phyloP scores from a whole-genome alignment of 129 eudicot species.

The Erigeron canadensis region DNA sequence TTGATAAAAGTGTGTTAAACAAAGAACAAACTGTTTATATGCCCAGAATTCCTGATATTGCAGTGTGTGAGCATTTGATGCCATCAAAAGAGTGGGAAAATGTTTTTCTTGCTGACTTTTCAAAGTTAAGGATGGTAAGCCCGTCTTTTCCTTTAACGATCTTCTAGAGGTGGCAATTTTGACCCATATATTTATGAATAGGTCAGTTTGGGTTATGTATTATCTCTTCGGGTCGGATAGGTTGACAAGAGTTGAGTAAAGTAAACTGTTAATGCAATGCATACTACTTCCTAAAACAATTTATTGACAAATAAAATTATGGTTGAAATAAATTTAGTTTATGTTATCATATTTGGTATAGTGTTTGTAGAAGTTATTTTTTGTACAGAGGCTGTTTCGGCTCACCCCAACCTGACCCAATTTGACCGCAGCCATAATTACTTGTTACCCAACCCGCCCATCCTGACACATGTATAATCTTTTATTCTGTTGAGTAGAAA shows the following conservation, averaged over 20 bases:
- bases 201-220: background rate
- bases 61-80: slow-evolving; percentile 64
- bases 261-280: background rate
- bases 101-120: slow-evolving; percentile 73
- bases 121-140: slow-evolving; percentile 80
- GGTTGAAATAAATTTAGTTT: too few relatives aligned
- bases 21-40: slow-evolving; percentile 84
- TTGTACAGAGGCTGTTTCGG: too few relatives aligned
- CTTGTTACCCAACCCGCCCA: background rate
- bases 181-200: background rate
- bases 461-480: background rate
- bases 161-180: background rate
- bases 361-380: too few relatives aligned
- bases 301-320: background rate
- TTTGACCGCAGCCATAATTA: too few relatives aligned
- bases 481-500: too few relatives aligned
- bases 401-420: background rate
- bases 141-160: background rate
- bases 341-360: too few relatives aligned
- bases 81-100: slow-evolving; percentile 87
- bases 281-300: background rate
- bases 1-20: slow-evolving; percentile 44
- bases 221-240: background rate
- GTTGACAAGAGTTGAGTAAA: background rate
- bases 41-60: slow-evolving; percentile 87